A percentile compares a stretch with the other conserved stretches of the same genome.
Conservation (phyloP, 1,284 basidiomycete genomes). For the Paramarasmius palmivorus region DNA sequence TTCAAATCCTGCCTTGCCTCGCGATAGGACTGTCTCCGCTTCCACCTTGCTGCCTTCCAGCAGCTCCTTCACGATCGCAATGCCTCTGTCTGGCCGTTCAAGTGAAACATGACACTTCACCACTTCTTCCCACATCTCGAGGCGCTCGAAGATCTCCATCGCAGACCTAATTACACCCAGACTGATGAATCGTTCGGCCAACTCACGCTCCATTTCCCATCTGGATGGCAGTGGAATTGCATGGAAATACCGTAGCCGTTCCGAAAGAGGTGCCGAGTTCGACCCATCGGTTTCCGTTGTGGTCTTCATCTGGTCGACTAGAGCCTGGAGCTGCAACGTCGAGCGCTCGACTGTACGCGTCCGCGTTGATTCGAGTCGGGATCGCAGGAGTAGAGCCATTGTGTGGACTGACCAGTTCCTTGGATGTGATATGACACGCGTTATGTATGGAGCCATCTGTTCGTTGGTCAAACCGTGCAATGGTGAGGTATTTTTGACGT, state of each 20-base stretch:
- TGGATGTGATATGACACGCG: slow-evolving; percentile 84
- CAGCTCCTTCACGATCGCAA: slow-evolving; percentile 80
- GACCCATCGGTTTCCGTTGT: slow-evolving; percentile 54
- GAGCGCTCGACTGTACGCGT: slow-evolving; percentile 91
- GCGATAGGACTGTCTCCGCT: slow-evolving; percentile 69
- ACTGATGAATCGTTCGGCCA: slow-evolving; percentile 78
- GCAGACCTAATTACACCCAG: slow-evolving; percentile 88
- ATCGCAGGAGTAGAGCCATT: slow-evolving; percentile 88
- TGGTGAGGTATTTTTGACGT: slow-evolving; percentile 87
- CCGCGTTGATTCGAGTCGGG: slow-evolving; percentile 83
- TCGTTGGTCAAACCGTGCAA: slow-evolving; percentile 84
- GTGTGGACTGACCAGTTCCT: slow-evolving; percentile 94
- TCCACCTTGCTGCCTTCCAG: slow-evolving; percentile 83
- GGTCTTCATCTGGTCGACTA: slow-evolving; percentile 94
- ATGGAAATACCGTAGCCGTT: slow-evolving; percentile 81
- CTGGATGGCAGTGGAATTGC: slow-evolving; percentile 79
- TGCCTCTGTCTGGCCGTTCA: slow-evolving; percentile 77
- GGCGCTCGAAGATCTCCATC: slow-evolving; percentile 86
- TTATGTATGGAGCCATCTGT: slow-evolving; percentile 89
- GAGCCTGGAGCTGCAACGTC: slow-evolving; percentile 86
- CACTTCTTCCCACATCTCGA: slow-evolving; percentile 98
- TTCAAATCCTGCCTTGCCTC: slow-evolving; percentile 51
- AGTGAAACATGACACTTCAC: slow-evolving; percentile 83
- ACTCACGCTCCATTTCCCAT: slow-evolving; percentile 91
- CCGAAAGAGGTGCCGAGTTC: slow-evolving; percentile 40